These are phyloP conservation scores for Yamadazyma atmosphaerica DNA, from an alignment of 1,139 yeast genomes.

Conservation along the genomic window DNA sequence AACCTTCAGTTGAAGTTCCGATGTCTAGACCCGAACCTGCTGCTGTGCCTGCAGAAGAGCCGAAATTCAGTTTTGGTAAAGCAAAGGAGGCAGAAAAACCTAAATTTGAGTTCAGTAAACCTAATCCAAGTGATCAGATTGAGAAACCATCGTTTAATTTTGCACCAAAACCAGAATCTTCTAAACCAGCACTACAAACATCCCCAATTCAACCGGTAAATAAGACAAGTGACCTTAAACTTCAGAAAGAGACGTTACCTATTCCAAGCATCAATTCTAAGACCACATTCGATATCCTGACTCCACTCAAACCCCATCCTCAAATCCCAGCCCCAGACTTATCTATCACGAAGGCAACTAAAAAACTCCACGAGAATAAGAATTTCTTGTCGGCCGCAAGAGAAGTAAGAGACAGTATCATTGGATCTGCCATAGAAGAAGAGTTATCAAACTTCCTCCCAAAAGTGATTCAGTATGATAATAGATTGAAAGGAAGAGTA, in stretches of 20 bases:
- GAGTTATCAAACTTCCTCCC: conserved; percentile 30
- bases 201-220: too few species aligned
- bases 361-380: too few species aligned
- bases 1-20: not conserved
- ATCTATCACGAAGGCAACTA: too few species aligned
- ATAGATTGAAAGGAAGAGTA: conserved; percentile 24
- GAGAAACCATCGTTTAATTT: not conserved
- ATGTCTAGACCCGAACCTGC: not conserved
- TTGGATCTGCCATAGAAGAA: conserved; percentile 29
- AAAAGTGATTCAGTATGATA: conserved; percentile 22
- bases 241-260: too few species aligned
- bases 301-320: not conserved
- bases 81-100: not conserved
- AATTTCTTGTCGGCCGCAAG: conserved; percentile 21
- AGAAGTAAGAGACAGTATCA: conserved; percentile 26
- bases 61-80: not conserved
- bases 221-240: too few species aligned
- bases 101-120: not conserved
- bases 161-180: not conserved
- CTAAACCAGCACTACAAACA: not conserved
- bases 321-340: too few species aligned
- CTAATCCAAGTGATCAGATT: not conserved
- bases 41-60: conserved; percentile 1
- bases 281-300: too few species aligned
- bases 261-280: too few species aligned